Percentiles rank a stretch among this genome's conserved stretches.
Evolutionary conservation across 129 eudicot genomes (phyloP).

Genomic region (Pulicaria dysenterica): DNA sequence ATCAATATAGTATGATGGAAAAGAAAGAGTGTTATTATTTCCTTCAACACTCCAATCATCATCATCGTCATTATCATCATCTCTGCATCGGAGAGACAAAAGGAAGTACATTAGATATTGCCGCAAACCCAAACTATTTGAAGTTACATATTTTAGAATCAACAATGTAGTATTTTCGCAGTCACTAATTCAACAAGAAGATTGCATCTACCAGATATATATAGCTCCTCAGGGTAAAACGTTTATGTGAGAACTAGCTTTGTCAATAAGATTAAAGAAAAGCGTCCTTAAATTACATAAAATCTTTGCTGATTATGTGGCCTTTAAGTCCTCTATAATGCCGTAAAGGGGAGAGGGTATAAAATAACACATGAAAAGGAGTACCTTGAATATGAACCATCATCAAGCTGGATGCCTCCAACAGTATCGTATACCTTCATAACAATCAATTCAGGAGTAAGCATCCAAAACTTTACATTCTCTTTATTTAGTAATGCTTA

Average conservation of each 20-base stretch:
- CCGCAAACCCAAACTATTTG: conserved; percentile 17
- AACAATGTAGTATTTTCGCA: conserved; percentile 10
- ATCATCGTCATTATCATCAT: conserved; percentile 77
- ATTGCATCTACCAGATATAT: neutral
- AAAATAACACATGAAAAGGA: conserved; percentile 2
- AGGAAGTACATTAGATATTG: conserved; percentile 27
- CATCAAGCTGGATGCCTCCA: conserved; percentile 68
- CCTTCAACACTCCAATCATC: conserved; percentile 92
- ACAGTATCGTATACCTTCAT: conserved; percentile 85
- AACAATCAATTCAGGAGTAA: conserved; percentile 22
- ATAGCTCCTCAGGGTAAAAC: conserved; percentile 18
- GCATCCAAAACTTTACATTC: conserved; percentile 24
- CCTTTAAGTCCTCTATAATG: conserved; percentile 22
- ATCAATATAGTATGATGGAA: conserved; percentile 95
- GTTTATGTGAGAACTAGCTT: neutral
- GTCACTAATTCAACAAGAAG: neutral
- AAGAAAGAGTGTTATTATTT: conserved; percentile 69
- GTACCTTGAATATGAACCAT: conserved; percentile 71
- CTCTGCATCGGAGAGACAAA: conserved; percentile 60
- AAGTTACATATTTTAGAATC: conserved; percentile 19
- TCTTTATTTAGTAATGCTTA: conserved; percentile 1
- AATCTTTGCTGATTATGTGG: conserved; percentile 13
- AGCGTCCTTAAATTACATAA: neutral
- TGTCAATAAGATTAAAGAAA: neutral
- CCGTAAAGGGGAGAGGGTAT: conserved; percentile 16